Base-by-base conservation (phyloP, 257 asterid genomes). In the Cinchona pubescens region DNA sequence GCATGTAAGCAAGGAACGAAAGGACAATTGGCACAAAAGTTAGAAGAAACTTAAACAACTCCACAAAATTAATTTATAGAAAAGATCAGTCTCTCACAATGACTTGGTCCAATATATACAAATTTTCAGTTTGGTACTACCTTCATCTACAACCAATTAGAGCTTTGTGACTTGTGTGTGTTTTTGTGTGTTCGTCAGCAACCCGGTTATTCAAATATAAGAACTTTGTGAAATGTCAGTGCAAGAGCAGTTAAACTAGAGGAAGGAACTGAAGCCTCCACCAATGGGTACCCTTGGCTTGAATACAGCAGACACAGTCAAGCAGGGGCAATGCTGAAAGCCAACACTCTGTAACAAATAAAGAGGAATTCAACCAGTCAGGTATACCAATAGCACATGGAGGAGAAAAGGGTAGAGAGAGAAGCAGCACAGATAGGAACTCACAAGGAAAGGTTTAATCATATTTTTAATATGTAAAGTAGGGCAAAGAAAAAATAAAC, bases 221-320 rank as follows among this genome's bases (percentile, higher is more conserved):
- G 1, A 15, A 49, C 23, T 49, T 49, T 49, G 56, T 49, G 18
- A 45, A 45, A 53, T 23, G 29, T 7, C 9, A 55, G 12, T 6
- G 7, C 61, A 23, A 3, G 18, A 30, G 48, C 51, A 16, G 35
- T 16, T 19, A 19, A 53, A 71, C 81, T 87, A 90, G 69, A 88
- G 60, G 78, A 89, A 94, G 23, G 90, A 92, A 86, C 73, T 85
- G 78, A 88, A 85, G 3, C 97, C 96, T 72, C 97, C 97, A 65
- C 87, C 94, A 2, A 94, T 79, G 23, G 97, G 96, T 58, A 91
- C 67, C 72, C 91, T 86, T 6, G 96, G 97, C 83, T 72, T 81
- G 88, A 89, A 92, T 59, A 61, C 85, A 70, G 88, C 89, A 62
- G 89, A 79, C 46, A 78, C 86, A 81, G 30, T 72, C 83, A 89